Conservation (phyloP, 805 yeast genomes). For the Suhomyces pyralidae region DNA sequence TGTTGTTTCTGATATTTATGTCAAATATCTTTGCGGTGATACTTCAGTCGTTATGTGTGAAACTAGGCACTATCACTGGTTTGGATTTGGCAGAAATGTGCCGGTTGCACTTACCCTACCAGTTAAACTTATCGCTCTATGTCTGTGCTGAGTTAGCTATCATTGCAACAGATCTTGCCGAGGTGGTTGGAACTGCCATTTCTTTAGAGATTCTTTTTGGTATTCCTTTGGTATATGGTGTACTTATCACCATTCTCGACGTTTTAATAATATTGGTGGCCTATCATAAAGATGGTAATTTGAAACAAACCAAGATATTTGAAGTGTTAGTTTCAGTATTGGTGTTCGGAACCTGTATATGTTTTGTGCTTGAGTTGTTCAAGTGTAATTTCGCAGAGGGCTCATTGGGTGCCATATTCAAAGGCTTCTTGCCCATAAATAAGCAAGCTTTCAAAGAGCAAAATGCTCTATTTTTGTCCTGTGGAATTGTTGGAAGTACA, state of each 20-base stretch:
- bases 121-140: slow-evolving; percentile 64
- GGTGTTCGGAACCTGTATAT: slow-evolving; percentile 70
- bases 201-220: slow-evolving; percentile 72
- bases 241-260: slow-evolving; percentile 74
- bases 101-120: slow-evolving; percentile 61
- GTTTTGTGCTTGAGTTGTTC: slow-evolving; percentile 69
- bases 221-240: slow-evolving; percentile 74
- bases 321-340: slow-evolving; percentile 70
- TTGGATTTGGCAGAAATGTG: slow-evolving; percentile 85
- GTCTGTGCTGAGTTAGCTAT: slow-evolving; percentile 80
- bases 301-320: slow-evolving; percentile 71
- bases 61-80: slow-evolving; percentile 87
- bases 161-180: slow-evolving; percentile 90
- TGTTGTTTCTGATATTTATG: slow-evolving; percentile 67
- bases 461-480: slow-evolving; percentile 40
- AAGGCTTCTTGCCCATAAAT: slow-evolving; percentile 66
- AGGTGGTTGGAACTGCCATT: slow-evolving; percentile 91
- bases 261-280: slow-evolving; percentile 76
- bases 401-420: slow-evolving; percentile 48
- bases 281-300: slow-evolving; percentile 69
- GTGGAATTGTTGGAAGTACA: slow-evolving; percentile 47
- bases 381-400: slow-evolving; percentile 52
- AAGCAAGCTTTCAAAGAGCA: slow-evolving; percentile 29
- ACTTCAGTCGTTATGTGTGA: slow-evolving; percentile 78
- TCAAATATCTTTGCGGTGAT: slow-evolving; percentile 85